Evolutionary conservation across 768 basidiomycete genomes (phyloP).

Genomic region (Sarcomyxa edulis): DNA sequence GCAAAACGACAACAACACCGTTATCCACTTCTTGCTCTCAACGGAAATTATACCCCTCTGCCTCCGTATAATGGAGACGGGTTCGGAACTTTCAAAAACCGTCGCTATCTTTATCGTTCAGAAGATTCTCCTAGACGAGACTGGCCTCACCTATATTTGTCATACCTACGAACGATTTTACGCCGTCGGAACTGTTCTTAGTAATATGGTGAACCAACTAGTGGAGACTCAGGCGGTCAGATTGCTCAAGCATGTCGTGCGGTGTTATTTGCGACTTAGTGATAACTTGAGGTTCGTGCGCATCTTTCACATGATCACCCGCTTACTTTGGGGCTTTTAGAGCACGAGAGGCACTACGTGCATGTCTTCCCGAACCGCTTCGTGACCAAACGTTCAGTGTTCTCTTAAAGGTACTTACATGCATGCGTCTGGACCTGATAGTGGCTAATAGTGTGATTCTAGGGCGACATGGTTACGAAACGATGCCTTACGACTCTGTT

Average conservation of each 20-base stretch:
- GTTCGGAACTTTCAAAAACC: slow-evolving; percentile 96
- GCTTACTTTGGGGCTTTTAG: slow-evolving; percentile 34
- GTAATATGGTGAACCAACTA: slow-evolving; percentile 98
- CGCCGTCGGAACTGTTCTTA: slow-evolving; percentile 95
- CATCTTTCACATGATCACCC: slow-evolving; percentile 4
- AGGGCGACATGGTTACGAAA: slow-evolving; percentile 99
- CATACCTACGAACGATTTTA: slow-evolving; percentile 99
- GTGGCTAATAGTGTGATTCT: slow-evolving; percentile 14
- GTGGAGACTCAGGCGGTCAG: slow-evolving; percentile 98
- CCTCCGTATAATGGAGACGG: slow-evolving; percentile 99
- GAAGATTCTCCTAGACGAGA: slow-evolving; percentile 95
- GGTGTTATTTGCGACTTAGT: slow-evolving; percentile 92
- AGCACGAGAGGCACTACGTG: slow-evolving; percentile 91
- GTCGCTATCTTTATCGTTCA: slow-evolving; percentile 99
- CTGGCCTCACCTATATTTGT: slow-evolving; percentile 96
- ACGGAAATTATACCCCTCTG: slow-evolving; percentile 99
- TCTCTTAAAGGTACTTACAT: slow-evolving; percentile 70
- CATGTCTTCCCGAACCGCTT: slow-evolving; percentile 92
- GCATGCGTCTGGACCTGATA: background rate
- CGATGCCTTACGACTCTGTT: slow-evolving; percentile 86
- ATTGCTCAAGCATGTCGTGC: slow-evolving; percentile 94
- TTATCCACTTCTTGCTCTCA: slow-evolving; percentile 97
- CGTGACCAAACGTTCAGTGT: slow-evolving; percentile 90
- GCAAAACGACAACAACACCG: slow-evolving; percentile 99
- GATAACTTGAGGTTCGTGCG: slow-evolving; percentile 83